Evolutionary conservation across 1,139 yeast genomes (phyloP), one percentile per base, ranked within the genome.

Genomic region (Magnusiomyces sp.): DNA sequence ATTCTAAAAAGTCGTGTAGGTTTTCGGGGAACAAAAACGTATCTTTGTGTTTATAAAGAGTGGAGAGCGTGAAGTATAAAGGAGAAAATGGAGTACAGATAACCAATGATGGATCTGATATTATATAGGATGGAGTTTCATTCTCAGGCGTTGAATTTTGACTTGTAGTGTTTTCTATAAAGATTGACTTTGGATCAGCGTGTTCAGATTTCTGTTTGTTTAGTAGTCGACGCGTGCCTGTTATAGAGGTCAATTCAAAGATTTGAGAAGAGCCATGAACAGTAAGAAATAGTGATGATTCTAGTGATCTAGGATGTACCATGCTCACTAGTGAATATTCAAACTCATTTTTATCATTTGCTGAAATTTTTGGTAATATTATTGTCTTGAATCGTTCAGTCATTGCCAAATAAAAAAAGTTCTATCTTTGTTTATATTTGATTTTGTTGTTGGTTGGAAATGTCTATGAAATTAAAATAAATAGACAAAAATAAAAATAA

Each of bases 61-160:
- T 55, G 3, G 59, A 58, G 36, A 69, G 50, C 2, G 64, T 53
- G 11, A 69, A 56, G 46, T 59, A 66, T 11, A 65, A 20, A 1
- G 67, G 62, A 40, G 65, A 57, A 11, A 68, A 47, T 6, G 68
- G 67, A 2, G 69, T 62, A 6, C 66, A 60, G 5, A 64, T 59
- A n/a, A 56, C 47, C 9, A 68, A 23, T 9, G 52, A 36, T 3
- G 66, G 59, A 40, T 62, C 62, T n/a, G 59, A 52, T 9, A 50
- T 38, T 17, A 55, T 54, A 13, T 47, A 45, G 7, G 47, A 56
- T 5, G 14, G 31, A 5, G 33, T 42, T 23, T 37, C 40, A 1
- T 19, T 40, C 13, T 36, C 31, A 34, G 2, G 19, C 16, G 17
- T 11, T 10, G 17, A 11, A 40, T 9, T 14, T 11, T n/a, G 14